These are phyloP conservation scores for Diaporthe capsici DNA, from an alignment of 2,329 filamentous ascomycete species.

Conservation along the genomic window DNA sequence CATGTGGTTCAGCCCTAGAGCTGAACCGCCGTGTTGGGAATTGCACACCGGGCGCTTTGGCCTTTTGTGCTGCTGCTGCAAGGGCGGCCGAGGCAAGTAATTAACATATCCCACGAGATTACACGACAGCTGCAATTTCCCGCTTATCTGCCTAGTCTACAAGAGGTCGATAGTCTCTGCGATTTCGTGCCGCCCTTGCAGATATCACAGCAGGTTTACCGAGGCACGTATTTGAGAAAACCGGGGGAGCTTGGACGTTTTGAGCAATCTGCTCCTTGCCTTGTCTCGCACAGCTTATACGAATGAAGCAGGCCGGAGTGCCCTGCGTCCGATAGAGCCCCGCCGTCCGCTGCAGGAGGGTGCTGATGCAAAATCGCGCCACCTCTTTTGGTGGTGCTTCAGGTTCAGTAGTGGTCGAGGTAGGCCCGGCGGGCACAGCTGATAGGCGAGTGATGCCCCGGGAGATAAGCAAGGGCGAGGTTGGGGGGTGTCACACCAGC, in stretches of 20 bases:
- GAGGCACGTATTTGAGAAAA: conserved; percentile 6
- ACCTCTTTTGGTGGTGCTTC: neutral
- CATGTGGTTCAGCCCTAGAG: conserved; percentile 11
- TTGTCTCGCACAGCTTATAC: conserved; percentile 9
- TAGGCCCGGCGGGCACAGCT: neutral
- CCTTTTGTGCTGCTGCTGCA: neutral
- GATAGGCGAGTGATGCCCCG: conserved; percentile 21
- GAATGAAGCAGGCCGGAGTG: conserved; percentile 9
- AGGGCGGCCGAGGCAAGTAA: neutral
- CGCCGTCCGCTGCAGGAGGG: neutral
- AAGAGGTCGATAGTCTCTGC: neutral
- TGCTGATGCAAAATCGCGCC: conserved; percentile 15
- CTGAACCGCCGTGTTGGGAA: conserved; percentile 7
- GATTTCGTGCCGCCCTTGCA: conserved; percentile 25
- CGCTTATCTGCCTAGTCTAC: neutral
- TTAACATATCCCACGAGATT: neutral
- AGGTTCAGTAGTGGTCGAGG: neutral
- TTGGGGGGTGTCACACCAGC: conserved; percentile 30
- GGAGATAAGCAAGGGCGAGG: conserved; percentile 31
- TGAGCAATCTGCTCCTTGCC: conserved; percentile 4
- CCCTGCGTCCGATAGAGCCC: conserved; percentile 1
- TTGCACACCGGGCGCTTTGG: neutral
- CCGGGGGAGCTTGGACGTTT: conserved; percentile 24
- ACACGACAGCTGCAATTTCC: conserved; percentile 32
- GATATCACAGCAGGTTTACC: neutral